phyloP scores from a whole-genome alignment of 108 stramenopile species.

The Cyclotella distinguenda region DNA sequence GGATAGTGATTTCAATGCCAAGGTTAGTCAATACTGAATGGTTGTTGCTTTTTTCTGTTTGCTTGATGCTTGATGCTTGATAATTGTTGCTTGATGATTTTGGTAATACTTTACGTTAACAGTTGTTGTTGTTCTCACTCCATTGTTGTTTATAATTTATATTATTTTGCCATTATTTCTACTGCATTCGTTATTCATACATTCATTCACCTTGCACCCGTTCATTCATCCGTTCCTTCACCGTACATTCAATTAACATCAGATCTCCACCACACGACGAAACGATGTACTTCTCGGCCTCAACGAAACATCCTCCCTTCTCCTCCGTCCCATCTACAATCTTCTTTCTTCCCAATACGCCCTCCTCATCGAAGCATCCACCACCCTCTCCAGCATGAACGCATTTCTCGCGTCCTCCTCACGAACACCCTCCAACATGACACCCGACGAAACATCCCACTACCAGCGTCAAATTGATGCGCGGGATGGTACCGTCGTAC shows the following conservation, averaged over 20 bases:
- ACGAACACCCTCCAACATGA: slow-evolving; percentile 66
- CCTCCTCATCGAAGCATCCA: slow-evolving; percentile 51
- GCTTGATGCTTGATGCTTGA: no score
- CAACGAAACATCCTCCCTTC: slow-evolving; percentile 73
- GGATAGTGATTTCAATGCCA: slow-evolving; percentile 90
- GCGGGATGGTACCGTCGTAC: slow-evolving; percentile 34
- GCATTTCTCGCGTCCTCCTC: slow-evolving; percentile 58
- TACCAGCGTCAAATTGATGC: slow-evolving; percentile 58
- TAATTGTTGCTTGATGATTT: no score
- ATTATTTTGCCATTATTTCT: not conserved
- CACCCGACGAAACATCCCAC: slow-evolving; percentile 56
- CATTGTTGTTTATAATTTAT: not conserved
- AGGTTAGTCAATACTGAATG: slow-evolving; percentile 50
- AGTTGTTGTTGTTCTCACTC: no score
- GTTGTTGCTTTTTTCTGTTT: no score
- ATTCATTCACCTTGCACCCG: no score
- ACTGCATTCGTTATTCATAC: not conserved
- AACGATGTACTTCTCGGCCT: slow-evolving; percentile 87
- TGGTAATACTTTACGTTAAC: no score
- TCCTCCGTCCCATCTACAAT: slow-evolving; percentile 70
- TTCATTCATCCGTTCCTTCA: no score
- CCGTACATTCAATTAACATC: not conserved
- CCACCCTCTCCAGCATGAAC: slow-evolving; percentile 65
- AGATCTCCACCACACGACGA: slow-evolving; percentile 79
- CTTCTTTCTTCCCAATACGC: slow-evolving; percentile 67